Evolutionary conservation across 768 basidiomycete species (phyloP), one percentile per base, ranked within the genome.

Genomic region (Tubosaeta sp.): DNA sequence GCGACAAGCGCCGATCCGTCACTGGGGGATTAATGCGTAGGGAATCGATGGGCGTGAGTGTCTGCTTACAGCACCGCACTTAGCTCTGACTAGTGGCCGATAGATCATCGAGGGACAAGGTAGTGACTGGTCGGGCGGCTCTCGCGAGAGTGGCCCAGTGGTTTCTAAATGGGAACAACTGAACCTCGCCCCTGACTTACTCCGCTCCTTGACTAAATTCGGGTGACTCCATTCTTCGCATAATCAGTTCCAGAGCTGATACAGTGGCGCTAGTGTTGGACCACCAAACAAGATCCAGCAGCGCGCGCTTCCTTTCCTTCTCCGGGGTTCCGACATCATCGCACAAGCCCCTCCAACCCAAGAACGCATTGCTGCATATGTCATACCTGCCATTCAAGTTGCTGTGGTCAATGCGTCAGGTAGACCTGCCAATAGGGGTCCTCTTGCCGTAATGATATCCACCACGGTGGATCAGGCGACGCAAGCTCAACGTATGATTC

Each of bases 261-360:
- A 27, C 27, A 51, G 14, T 43, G 27, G 41, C 42, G 6, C 25
- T 62, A 95, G 94, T 38, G 86, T 98, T 56, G 95, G 95, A 1
- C 97, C 97, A 2, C 97, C 97, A 6, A 97, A 97, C 71, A 99
- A 99, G 76, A 97, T 99, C 59, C 97, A 98, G 71, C 93, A 95
- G 65, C 83, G 95, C 44, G 95, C 97, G 42, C 75, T 99, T 46
- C 97, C 97, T 7, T 97, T 97, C 74, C 82, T 99, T 53, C 78
- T 98, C 32, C 83, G 88, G 47, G 95, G 93, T 8, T 83, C 92
- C 34, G 97, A 99, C 62, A 97, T 98, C 64, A 98, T 99, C 63
- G 95, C 95, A 9, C 97, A 99, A 71, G 97, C 95, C 10, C 97
- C 97, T 43, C 95, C 97, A 1, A 98, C 97, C 0, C 95, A 97